These are phyloP conservation scores for Canavalia gladiata DNA, from an alignment of 306 rosid species.

Conservation along the genomic window DNA sequence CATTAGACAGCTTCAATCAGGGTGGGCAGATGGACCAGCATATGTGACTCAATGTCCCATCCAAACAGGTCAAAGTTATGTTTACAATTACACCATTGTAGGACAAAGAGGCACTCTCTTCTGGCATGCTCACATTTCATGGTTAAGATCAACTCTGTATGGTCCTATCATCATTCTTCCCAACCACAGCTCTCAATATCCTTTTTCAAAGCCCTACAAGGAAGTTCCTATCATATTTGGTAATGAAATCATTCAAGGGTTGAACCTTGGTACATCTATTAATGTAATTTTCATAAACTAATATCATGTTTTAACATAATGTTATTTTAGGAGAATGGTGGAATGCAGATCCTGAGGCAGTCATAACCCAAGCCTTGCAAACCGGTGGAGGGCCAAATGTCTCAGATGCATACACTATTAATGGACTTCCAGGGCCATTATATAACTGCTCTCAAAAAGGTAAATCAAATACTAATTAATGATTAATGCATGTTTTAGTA, in stretches of 20 bases:
- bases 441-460: constrained; percentile 74
- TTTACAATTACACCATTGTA: constrained; percentile 71
- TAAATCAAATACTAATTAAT: constrained; percentile 23
- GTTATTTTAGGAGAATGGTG: constrained; percentile 74
- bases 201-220: constrained; percentile 56
- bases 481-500: too few relatives aligned
- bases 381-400: constrained; percentile 80
- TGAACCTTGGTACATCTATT: not conserved
- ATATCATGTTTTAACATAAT: too few relatives aligned
- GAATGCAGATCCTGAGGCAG: constrained; percentile 68
- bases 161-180: constrained; percentile 78
- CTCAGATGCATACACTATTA: constrained; percentile 72
- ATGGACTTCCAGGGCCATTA: constrained; percentile 73
- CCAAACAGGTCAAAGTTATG: constrained; percentile 71
- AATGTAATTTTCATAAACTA: too few relatives aligned
- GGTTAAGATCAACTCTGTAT: constrained; percentile 74
- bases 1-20: constrained; percentile 59
- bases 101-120: constrained; percentile 86
- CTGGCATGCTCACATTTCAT: constrained; percentile 76
- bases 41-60: constrained; percentile 81
- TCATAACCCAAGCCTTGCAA: constrained; percentile 62
- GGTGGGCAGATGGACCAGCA: constrained; percentile 65
- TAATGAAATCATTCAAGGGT: not conserved
- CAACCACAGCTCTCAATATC: constrained; percentile 60
- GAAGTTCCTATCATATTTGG: constrained; percentile 65